These are phyloP conservation scores for Pezicula carpinea DNA, from an alignment of 2,329 filamentous ascomycete genomes.

Conservation along the genomic window DNA sequence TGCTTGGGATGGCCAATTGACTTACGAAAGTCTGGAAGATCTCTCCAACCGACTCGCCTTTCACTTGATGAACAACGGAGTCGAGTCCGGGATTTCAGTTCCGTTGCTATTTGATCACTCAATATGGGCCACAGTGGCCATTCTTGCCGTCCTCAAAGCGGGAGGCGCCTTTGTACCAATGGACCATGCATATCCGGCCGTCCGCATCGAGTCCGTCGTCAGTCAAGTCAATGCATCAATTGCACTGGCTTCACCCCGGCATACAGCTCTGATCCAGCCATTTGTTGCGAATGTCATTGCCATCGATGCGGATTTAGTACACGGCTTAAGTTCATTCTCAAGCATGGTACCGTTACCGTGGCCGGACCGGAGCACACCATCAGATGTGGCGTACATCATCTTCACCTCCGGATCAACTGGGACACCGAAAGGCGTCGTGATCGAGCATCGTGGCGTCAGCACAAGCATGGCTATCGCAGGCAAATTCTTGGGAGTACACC, in stretches of 20 bases:
- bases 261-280: not conserved
- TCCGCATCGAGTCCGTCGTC: slow-evolving; percentile 9
- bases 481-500: slow-evolving; percentile 1
- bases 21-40: not conserved
- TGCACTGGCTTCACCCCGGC: not conserved
- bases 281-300: not conserved
- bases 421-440: slow-evolving; percentile 19
- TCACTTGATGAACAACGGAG: not conserved
- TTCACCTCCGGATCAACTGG: slow-evolving; percentile 30
- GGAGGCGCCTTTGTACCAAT: slow-evolving; percentile 27
- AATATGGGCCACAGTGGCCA: slow-evolving; percentile 21
- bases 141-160: slow-evolving; percentile 26
- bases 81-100: slow-evolving; percentile 11
- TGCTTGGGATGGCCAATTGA: not conserved
- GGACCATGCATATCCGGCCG: slow-evolving; percentile 23
- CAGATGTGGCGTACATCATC: slow-evolving; percentile 1
- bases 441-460: slow-evolving; percentile 14
- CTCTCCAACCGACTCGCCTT: not conserved
- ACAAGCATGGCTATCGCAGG: slow-evolving; percentile 7
- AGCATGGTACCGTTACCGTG: not conserved
- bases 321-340: not conserved
- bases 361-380: not conserved
- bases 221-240: not conserved
- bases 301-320: not conserved
- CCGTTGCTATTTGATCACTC: slow-evolving; percentile 29